Evolutionary conservation across 768 basidiomycete species (phyloP), one percentile per base, ranked within the genome.

Genomic region (Podaxis sp.): DNA sequence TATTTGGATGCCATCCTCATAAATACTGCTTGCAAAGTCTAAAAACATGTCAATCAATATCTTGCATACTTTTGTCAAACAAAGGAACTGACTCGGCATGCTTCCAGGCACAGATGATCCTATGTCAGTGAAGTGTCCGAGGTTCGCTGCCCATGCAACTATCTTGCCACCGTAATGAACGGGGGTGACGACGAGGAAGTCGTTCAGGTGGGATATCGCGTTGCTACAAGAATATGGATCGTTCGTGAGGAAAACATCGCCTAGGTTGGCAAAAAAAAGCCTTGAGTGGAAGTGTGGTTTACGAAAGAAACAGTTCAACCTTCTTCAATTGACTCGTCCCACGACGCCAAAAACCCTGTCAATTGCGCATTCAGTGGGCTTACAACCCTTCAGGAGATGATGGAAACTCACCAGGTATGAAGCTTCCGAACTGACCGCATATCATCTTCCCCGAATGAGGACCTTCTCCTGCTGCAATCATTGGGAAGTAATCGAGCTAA

Each of bases 121-220:
- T 58, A 68, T 68, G 42, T 70, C 69, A 14, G 69, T 70, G 57
- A 71, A 70, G 55, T 71, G 69, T 3, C 69, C 69, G n/a, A 67
- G 64, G 47, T 72, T 72, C 4, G 71, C 71, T 27, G 65, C 62
- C 71, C 71, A 72, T 7, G 70, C 71, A 16, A 72, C 63, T 21
- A 70, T 57, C 47, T 71, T 71, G 9, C 69, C 67, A 5, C 67
- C 54, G 58, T 64, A 61, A 57, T 69, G 69, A 37, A 72, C 67
- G 4, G 71, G 71, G 5, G 63, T 65, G 46, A 72, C 61, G 36
- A 70, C 69, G 40, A 72, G 66, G 58, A 72, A 69, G 57, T 72
- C 71, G 51, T 72, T 72, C 36, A 72, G 59, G 60, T 72, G 71
- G 6, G 70, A 71, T 21, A 72, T 72, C 4, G 69, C 70, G 27